Evolutionary conservation across 495 filamentous ascomycete genomes (phyloP).

Genomic region (Bathelium albidoporum): DNA sequence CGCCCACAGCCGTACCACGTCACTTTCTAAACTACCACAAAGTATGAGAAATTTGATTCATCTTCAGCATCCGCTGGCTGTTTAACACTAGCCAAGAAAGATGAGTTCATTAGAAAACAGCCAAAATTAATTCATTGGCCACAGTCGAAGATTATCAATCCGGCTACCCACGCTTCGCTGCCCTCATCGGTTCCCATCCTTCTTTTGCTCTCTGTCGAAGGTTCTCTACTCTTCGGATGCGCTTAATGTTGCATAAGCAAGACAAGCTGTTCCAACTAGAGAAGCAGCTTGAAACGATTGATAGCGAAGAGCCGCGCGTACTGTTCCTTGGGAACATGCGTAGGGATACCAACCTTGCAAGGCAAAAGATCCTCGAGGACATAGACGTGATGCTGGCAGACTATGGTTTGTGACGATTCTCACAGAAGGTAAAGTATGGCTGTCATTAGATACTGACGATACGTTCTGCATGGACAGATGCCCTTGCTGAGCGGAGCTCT

Average conservation of each 20-base stretch:
- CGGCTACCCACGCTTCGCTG: background rate
- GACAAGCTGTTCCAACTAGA: background rate
- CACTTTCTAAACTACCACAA: no score
- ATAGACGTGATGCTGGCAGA: background rate
- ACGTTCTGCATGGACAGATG: background rate
- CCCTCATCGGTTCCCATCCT: background rate
- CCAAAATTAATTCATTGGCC: no score
- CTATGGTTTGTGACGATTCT: background rate
- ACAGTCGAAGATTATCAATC: background rate
- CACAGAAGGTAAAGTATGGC: background rate
- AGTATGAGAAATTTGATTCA: no score
- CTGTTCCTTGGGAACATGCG: background rate
- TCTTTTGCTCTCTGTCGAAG: background rate
- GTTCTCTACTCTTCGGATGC: background rate
- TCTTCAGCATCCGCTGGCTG: no score
- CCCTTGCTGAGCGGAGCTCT: background rate
- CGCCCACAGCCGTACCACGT: no score
- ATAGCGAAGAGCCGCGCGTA: background rate
- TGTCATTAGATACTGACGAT: background rate
- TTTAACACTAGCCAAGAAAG: no score
- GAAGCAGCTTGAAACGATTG: background rate
- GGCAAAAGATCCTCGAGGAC: background rate
- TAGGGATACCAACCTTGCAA: background rate
- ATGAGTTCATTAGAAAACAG: no score
- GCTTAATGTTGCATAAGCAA: background rate